Conservation (phyloP, 805 yeast species). For the Tetrapisispora nanseiensis region DNA sequence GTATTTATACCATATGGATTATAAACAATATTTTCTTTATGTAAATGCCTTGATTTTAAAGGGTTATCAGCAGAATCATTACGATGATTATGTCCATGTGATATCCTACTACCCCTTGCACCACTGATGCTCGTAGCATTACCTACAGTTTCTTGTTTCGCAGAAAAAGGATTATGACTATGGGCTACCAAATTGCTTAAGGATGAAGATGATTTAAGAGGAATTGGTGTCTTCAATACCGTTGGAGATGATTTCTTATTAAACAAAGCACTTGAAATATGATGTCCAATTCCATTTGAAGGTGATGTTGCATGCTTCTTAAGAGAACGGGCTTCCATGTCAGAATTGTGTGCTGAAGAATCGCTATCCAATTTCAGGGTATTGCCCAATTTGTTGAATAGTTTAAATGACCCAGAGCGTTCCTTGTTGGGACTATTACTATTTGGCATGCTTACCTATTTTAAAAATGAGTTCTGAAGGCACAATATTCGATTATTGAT, state of each 20-base stretch:
- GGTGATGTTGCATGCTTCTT: conserved; percentile 3
- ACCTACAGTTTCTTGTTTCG: conserved; percentile 18
- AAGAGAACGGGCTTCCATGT: background rate
- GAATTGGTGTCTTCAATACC: conserved; percentile 4
- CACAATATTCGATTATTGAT: no score
- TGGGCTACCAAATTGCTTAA: conserved; percentile 22
- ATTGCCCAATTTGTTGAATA: background rate
- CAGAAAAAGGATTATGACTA: conserved; percentile 26
- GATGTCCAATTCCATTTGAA: conserved; percentile 3
- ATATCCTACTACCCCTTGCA: conserved; percentile 12
- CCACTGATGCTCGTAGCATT: conserved; percentile 21
- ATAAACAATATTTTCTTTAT: conserved; percentile 40
- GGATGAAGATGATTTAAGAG: conserved; percentile 19
- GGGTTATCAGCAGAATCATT: conserved; percentile 2
- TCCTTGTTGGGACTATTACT: background rate
- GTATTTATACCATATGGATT: conserved; percentile 49
- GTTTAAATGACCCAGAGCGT: conserved; percentile 1
- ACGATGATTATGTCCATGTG: conserved; percentile 5
- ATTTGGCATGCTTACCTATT: background rate
- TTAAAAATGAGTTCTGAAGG: no score
- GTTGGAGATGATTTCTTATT: conserved; percentile 13
- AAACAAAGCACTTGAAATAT: conserved; percentile 20
- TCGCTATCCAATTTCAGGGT: background rate
- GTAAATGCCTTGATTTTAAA: conserved; percentile 5
- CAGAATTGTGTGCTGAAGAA: background rate